phyloP scores from a whole-genome alignment of 495 filamentous ascomycete genomes.

The Trichoderma reesei region DNA sequence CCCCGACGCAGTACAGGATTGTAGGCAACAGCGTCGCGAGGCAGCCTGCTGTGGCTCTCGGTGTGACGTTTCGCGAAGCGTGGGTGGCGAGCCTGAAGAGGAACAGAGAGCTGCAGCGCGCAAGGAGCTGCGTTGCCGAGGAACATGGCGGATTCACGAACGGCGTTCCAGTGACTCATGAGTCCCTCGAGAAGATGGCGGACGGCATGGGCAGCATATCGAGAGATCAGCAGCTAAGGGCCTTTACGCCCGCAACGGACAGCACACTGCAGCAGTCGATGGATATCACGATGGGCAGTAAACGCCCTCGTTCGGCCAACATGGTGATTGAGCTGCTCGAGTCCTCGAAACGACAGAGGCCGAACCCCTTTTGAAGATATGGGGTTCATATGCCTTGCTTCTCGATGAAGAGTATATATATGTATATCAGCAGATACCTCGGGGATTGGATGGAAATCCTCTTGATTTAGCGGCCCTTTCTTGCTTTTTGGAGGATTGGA shows the following conservation, averaged over 20 bases:
- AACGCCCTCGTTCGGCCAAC: background rate
- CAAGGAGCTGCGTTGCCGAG: background rate
- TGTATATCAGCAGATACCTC: no score
- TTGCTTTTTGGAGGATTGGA: no score
- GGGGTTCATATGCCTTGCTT: no score
- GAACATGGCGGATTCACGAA: background rate
- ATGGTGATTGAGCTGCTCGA: background rate
- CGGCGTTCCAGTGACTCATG: background rate
- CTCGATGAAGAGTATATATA: no score
- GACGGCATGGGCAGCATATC: background rate
- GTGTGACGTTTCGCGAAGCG: conserved; percentile 50
- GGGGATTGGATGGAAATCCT: no score
- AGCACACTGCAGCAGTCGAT: background rate
- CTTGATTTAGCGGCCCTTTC: no score
- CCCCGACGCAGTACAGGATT: conserved; percentile 45
- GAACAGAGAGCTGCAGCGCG: background rate
- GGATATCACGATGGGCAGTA: background rate
- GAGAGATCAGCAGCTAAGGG: background rate
- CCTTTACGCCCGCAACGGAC: background rate
- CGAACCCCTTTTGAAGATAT: background rate
- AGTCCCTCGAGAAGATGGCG: background rate
- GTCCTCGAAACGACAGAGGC: background rate
- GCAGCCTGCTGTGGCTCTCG: conserved; percentile 50
- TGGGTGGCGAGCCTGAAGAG: conserved; percentile 29
- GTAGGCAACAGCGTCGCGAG: conserved; percentile 67